Evolutionary conservation across 1,284 basidiomycete species (phyloP).

Genomic region (Porodaedalea pini): DNA sequence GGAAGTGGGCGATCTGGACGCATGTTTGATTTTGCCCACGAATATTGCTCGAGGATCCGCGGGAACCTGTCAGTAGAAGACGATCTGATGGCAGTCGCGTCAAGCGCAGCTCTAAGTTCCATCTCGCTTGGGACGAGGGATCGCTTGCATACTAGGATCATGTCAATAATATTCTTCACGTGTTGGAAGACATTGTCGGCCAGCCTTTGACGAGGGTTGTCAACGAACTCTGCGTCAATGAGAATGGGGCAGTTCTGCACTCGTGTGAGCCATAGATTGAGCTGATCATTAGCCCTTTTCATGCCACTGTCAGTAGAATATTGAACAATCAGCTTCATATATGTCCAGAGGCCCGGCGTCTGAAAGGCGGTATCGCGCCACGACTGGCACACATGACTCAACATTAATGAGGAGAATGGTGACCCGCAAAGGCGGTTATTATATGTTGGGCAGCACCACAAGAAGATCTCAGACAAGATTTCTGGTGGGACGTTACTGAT

Average conservation of each 20-base stretch:
- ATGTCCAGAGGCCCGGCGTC: slow-evolving; percentile 4
- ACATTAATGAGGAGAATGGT: not conserved
- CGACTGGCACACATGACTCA: not conserved
- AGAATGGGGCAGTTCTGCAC: not conserved
- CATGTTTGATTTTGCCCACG: not conserved
- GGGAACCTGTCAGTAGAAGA: not conserved
- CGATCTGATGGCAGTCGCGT: not conserved
- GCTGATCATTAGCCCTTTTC: not conserved
- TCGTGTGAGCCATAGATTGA: not conserved
- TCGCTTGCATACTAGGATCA: not conserved
- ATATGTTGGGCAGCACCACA: not conserved
- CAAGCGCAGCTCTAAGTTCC: slow-evolving; percentile 1
- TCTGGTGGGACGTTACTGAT: not conserved
- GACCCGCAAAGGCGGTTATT: not conserved
- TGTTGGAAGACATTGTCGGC: not conserved
- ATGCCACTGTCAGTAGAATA: not conserved
- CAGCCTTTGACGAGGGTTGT: not conserved
- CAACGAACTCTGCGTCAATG: not conserved
- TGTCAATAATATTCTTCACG: not conserved
- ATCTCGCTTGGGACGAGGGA: not conserved
- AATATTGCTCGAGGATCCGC: not conserved
- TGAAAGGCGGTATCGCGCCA: not conserved
- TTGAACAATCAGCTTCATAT: not conserved
- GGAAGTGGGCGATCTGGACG: not conserved
- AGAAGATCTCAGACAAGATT: not conserved